These are phyloP conservation scores for Tetrapisispora taiwanensis DNA, from an alignment of 805 yeast species.

Conservation along the genomic window DNA sequence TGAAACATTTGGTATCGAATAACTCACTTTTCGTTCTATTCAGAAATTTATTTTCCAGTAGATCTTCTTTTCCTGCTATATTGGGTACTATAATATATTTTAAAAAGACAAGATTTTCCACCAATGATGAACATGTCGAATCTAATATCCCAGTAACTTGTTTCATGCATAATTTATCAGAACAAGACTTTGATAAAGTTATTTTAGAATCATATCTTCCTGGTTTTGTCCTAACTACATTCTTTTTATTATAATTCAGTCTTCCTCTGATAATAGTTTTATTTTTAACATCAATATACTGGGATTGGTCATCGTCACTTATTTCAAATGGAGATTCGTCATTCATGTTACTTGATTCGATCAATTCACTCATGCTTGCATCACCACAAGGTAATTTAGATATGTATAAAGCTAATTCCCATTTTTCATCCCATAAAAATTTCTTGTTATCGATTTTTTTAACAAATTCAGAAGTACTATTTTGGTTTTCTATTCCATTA, in stretches of 20 bases:
- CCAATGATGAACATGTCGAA: slow-evolving; percentile 34
- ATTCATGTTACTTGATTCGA: slow-evolving; percentile 4
- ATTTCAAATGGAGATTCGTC: slow-evolving; percentile 11
- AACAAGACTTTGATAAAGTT: slow-evolving; percentile 75
- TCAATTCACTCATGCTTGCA: slow-evolving; percentile 48
- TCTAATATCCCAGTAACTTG: slow-evolving; percentile 51
- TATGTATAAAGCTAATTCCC: slow-evolving; percentile 48
- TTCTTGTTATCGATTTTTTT: neutral
- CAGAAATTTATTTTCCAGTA: slow-evolving; percentile 12
- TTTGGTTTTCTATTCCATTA: slow-evolving; percentile 5
- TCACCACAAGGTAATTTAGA: slow-evolving; percentile 91
- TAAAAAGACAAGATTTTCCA: slow-evolving; percentile 26
- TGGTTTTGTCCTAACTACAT: slow-evolving; percentile 82
- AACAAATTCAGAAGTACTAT: slow-evolving; percentile 6
- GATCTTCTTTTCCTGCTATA: neutral
- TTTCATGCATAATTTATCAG: slow-evolving; percentile 65
- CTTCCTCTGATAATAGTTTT: slow-evolving; percentile 48
- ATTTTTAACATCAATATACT: slow-evolving; percentile 21
- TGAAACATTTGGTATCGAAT: neutral
- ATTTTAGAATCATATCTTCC: slow-evolving; percentile 73
- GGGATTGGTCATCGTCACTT: slow-evolving; percentile 15
- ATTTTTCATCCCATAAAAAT: slow-evolving; percentile 29
- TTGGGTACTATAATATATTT: slow-evolving; percentile 42
- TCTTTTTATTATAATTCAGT: slow-evolving; percentile 42
- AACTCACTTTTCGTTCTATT: neutral